A percentile compares a stretch with the other conserved stretches of the same genome.
Evolutionary conservation across 2,329 filamentous ascomycete species (phyloP).

Genomic region (Aspergillus proliferans): DNA sequence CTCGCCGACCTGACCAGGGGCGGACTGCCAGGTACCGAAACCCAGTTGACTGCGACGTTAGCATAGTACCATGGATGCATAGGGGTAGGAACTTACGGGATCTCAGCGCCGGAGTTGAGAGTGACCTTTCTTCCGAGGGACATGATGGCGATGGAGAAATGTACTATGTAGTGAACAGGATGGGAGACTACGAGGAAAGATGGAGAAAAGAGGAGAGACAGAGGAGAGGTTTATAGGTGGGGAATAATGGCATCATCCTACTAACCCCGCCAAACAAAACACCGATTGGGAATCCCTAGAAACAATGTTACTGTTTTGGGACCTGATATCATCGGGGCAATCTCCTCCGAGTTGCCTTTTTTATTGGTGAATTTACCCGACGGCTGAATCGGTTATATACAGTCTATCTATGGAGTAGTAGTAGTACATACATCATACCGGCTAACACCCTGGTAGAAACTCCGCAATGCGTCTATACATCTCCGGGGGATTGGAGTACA

Average conservation of each 20-base stretch:
- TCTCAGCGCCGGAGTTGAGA: conserved; percentile 33
- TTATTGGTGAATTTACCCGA: background rate
- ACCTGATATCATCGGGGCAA: background rate
- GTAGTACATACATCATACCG: background rate
- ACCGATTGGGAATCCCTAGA: too few relatives aligned
- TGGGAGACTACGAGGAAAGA: background rate
- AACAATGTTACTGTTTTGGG: background rate
- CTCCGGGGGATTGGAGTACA: conserved; percentile 23
- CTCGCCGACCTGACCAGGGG: conserved; percentile 34
- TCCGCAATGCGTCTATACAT: conserved; percentile 16
- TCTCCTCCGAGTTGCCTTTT: background rate
- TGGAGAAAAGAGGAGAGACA: background rate
- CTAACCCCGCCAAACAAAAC: too few relatives aligned
- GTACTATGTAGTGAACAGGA: background rate
- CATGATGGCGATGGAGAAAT: conserved; percentile 18
- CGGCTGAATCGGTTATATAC: background rate
- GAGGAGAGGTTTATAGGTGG: background rate
- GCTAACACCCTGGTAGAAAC: conserved; percentile 8
- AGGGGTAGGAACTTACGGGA: conserved; percentile 26
- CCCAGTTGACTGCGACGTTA: conserved; percentile 27
- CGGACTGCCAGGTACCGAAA: conserved; percentile 38
- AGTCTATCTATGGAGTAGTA: background rate
- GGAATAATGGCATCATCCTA: too few relatives aligned
- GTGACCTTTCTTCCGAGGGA: conserved; percentile 36
- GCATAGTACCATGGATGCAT: background rate